Conservation (phyloP, 768 basidiomycete genomes). For the Leccinum incarnatum region DNA sequence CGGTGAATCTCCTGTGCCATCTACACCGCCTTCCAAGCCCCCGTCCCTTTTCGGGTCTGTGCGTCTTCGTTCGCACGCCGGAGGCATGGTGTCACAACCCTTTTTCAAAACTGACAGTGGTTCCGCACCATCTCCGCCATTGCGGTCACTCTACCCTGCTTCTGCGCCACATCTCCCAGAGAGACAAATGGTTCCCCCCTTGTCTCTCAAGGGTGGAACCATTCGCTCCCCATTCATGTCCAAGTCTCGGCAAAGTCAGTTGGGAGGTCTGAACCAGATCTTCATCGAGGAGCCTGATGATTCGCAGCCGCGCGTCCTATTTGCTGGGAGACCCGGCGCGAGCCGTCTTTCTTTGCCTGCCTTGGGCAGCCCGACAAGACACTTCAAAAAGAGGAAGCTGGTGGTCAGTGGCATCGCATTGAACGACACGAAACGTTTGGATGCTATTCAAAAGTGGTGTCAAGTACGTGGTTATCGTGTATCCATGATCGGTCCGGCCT, state of each 20-base stretch:
- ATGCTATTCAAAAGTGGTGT: conserved; percentile 72
- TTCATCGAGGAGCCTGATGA: conserved; percentile 27
- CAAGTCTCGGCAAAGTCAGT: conserved; percentile 19
- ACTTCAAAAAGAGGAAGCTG: conserved; percentile 58
- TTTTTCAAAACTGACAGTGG: conserved; percentile 28
- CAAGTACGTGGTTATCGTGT: conserved; percentile 46
- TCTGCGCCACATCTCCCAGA: conserved; percentile 41
- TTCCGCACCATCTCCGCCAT: conserved; percentile 32
- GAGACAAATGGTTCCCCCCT: conserved; percentile 30
- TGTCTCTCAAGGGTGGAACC: conserved; percentile 30
- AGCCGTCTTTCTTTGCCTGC: conserved; percentile 33
- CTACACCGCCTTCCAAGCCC: conserved; percentile 34
- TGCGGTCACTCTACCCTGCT: conserved; percentile 38
- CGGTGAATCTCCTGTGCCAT: conserved; percentile 38
- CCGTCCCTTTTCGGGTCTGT: conserved; percentile 33
- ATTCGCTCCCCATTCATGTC: conserved; percentile 32
- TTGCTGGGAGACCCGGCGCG: conserved; percentile 20
- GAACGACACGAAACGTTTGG: conserved; percentile 60
- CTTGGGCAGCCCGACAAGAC: conserved; percentile 37
- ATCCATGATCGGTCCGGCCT: neutral
- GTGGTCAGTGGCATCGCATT: conserved; percentile 67
- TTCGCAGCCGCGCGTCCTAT: conserved; percentile 31
- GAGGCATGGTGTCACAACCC: conserved; percentile 31
- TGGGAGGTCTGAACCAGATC: conserved; percentile 18
- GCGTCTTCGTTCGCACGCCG: conserved; percentile 29